Conservation (phyloP, 768 basidiomycete genomes). For the Suillus brevipes region DNA sequence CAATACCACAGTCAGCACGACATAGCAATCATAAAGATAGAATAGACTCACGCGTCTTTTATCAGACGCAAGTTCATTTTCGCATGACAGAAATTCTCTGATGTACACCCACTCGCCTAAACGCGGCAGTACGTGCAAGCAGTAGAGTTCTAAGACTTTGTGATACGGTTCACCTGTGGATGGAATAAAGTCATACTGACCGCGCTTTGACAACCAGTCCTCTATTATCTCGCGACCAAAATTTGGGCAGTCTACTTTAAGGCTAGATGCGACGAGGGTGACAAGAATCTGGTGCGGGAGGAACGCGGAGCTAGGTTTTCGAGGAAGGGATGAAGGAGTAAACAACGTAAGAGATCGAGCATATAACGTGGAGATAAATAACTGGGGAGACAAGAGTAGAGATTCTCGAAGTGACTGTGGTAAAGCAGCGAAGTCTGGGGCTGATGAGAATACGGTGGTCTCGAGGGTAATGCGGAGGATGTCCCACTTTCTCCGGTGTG, state of each 20-base stretch:
- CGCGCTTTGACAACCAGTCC: constrained; percentile 72
- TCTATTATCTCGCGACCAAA: constrained; percentile 68
- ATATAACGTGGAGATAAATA: constrained; percentile 56
- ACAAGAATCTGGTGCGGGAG: constrained; percentile 70
- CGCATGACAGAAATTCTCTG: constrained; percentile 71
- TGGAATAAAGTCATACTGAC: constrained; percentile 33
- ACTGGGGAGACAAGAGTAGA: constrained; percentile 57
- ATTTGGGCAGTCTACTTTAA: constrained; percentile 63
- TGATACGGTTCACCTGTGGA: constrained; percentile 59
- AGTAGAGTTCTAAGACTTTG: constrained; percentile 76
- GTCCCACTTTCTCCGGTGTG: constrained; percentile 79
- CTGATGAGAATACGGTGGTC: constrained; percentile 64
- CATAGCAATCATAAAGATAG: constrained; percentile 15
- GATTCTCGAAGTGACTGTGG: constrained; percentile 54
- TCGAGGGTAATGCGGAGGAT: constrained; percentile 83
- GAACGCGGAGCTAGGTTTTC: constrained; percentile 49
- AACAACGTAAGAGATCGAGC: constrained; percentile 68
- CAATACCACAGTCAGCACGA: too few relatives aligned
- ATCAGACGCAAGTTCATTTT: constrained; percentile 56
- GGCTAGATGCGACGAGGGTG: constrained; percentile 67
- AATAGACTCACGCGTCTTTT: constrained; percentile 50
- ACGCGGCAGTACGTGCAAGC: constrained; percentile 68
- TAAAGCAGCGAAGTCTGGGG: constrained; percentile 40
- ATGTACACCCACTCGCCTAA: constrained; percentile 82
- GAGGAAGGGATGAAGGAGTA: constrained; percentile 46